Evolutionary conservation across 2,329 filamentous ascomycete genomes (phyloP), one percentile per base, ranked within the genome.

Genomic region (Penicillium brasilianum): DNA sequence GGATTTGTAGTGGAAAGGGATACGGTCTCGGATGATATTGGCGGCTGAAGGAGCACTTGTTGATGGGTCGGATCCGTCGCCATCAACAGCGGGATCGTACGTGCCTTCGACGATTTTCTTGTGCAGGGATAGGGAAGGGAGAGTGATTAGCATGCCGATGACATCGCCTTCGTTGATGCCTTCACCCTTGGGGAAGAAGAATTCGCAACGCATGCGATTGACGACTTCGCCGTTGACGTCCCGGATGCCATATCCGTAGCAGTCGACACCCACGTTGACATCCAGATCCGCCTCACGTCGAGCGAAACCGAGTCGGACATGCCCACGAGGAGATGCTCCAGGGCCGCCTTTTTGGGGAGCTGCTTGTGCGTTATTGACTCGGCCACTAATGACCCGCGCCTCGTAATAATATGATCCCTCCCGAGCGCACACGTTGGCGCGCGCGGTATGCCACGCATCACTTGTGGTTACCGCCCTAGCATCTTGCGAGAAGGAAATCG

Each of bases 361-460:
- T 28, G 61, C 57, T 52, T 71, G 62, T 13, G 71, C 52, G 18
- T 71, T 67, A 48, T 72, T 72, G 48, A 77, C 66, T 46, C 79
- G 72, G 7, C 95, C 95, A 66, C 88, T 87, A 10, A 93, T 89
- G 57, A 99, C 87, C 72, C 91, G 93, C 77, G 94, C 93, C 78
- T 99, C 95, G 83, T 93, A 99, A 77, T 96, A 99, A 83, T 92
- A 92, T 34, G 91, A 87, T 0, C 95, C 95, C 77, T 98, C 91
- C 49, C 95, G 85, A 4, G 93, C 91, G 25, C 91, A 92, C 0
- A 98, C 90, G 71, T 99, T 99, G 13, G 92, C 93, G 41, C 94
- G 87, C 2, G 91, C 90, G 83, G 94, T 95, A 61, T 96, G 87
- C 84, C 95, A 97, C 9, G 95, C 93, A 77, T 96, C 96, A 68